Evolutionary conservation across 2,329 filamentous ascomycete genomes (phyloP), one percentile per base, ranked within the genome.

Genomic region (Aureobasidium sp.): DNA sequence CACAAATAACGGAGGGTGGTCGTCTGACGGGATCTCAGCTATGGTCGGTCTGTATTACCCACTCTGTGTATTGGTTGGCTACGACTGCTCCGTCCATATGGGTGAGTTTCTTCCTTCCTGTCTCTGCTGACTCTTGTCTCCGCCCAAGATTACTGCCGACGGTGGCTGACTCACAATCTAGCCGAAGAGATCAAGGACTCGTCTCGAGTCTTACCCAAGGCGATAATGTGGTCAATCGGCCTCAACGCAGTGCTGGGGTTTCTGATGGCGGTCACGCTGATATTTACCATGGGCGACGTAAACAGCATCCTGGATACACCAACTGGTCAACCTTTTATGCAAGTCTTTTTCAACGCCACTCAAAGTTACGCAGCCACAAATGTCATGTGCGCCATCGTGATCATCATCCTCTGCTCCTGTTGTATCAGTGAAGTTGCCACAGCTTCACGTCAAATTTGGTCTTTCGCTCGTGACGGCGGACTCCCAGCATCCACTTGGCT

Each of bases 401-500:
- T 74, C 49, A 58, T 74, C 57, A 67, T 70, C 32, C 32, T 34
- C 9, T 34, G 34, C 64, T 68, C 13, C 69, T 67, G 11, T 71
- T 66, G 68, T 62, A 68, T 76, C 49, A 70, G 67, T 32, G 68
- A 70, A 50, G 67, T 75, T 2, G 75, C 75, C 1, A 74, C 75
- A 1, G 70, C 74, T 7, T 74, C 71, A 25, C 69, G 73, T 49
- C 72, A 77, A 65, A 64, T 75, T n/a, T 73, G 70, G 66, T 67
- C 73, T 13, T 78, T 77, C 62, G 73, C 75, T 2, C 70, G 75
- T 42, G 75, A 77, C 59, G 63, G 69, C 25, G 73, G 71, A 0
- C 4, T 64, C 42, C 21, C 47, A 68, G 3, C 37, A 62, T 42
- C 59, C 16, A 32, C n/a, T 14, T 61, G 59, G 50, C 27, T 45